Evolutionary conservation across 441 rosid genomes (phyloP).

Genomic region (Cnidoscolus chayamansa): DNA sequence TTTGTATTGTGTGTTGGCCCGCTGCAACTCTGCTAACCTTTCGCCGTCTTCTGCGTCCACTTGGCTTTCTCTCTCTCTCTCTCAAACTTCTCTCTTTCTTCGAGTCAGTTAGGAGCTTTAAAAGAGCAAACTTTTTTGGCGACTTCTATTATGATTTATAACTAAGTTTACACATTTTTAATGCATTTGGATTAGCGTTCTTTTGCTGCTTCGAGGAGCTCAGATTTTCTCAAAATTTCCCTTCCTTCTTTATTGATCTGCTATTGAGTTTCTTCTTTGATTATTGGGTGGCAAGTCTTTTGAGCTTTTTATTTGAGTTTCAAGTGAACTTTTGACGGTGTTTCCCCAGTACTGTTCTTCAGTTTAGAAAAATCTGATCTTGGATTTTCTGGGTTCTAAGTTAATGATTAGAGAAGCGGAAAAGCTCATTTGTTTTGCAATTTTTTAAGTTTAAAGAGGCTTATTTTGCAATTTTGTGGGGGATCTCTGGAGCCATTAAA

Average conservation of each 20-base stretch:
- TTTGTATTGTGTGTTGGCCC: constrained; percentile 26
- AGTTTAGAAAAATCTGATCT: constrained; percentile 28
- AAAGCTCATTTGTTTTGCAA: constrained; percentile 23
- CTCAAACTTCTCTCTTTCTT: constrained; percentile 31
- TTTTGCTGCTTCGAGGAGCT: constrained; percentile 37
- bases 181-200: constrained; percentile 44
- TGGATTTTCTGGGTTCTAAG: constrained; percentile 26
- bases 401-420: constrained; percentile 33
- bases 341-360: constrained; percentile 19
- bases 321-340: background rate
- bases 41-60: constrained; percentile 54
- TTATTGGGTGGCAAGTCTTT: constrained; percentile 16
- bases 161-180: constrained; percentile 25
- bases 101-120: constrained; percentile 18
- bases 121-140: constrained; percentile 27
- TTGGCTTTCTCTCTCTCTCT: constrained; percentile 27
- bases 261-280: constrained; percentile 20
- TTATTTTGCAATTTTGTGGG: constrained; percentile 22
- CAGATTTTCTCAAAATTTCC: constrained; percentile 21
- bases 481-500: constrained; percentile 38
- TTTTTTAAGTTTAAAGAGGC: constrained; percentile 20
- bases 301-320: constrained; percentile 18
- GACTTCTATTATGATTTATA: constrained; percentile 13
- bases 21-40: constrained; percentile 37
- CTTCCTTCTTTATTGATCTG: constrained; percentile 14